Percentiles rank a stretch among this genome's conserved stretches.
Conservation (phyloP, 2,329 filamentous ascomycete genomes). For the Aspergillus costaricaensis region DNA sequence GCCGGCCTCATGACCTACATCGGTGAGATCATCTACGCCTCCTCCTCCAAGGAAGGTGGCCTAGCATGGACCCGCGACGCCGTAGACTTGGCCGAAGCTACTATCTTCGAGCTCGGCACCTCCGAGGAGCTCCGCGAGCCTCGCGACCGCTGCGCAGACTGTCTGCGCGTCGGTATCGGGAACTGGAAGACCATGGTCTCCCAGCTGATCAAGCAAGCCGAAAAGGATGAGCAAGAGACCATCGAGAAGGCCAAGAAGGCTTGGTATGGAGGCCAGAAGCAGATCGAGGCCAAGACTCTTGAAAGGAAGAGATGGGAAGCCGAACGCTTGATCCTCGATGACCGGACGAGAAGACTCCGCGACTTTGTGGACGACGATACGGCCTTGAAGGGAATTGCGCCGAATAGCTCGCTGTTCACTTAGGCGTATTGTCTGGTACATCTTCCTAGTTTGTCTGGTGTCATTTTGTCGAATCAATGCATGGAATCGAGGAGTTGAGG, state of each 20-base stretch:
- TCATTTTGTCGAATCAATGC: background rate
- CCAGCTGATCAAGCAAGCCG: conserved; percentile 55
- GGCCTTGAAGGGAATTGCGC: conserved; percentile 29
- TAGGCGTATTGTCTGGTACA: background rate
- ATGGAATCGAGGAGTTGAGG: background rate
- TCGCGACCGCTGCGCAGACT: conserved; percentile 70
- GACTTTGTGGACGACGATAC: conserved; percentile 36
- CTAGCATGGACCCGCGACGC: conserved; percentile 88
- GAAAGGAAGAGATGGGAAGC: conserved; percentile 43
- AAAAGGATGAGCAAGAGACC: conserved; percentile 38
- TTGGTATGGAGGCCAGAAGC: conserved; percentile 38
- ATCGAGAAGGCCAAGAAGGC: conserved; percentile 34
- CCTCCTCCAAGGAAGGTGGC: conserved; percentile 66
- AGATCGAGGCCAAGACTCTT: conserved; percentile 29
- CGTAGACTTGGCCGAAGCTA: conserved; percentile 75
- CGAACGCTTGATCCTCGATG: conserved; percentile 42
- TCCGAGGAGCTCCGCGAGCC: conserved; percentile 37
- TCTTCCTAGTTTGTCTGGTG: background rate
- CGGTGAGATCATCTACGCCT: conserved; percentile 85
- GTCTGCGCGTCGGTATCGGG: conserved; percentile 71
- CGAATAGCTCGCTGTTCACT: conserved; percentile 33
- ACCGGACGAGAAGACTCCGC: conserved; percentile 34
- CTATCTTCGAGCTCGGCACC: conserved; percentile 43
- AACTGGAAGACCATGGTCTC: conserved; percentile 85
- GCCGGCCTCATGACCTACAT: conserved; percentile 86